phyloP scores from a whole-genome alignment of 1,139 yeast species.

The Pichia sp. region DNA sequence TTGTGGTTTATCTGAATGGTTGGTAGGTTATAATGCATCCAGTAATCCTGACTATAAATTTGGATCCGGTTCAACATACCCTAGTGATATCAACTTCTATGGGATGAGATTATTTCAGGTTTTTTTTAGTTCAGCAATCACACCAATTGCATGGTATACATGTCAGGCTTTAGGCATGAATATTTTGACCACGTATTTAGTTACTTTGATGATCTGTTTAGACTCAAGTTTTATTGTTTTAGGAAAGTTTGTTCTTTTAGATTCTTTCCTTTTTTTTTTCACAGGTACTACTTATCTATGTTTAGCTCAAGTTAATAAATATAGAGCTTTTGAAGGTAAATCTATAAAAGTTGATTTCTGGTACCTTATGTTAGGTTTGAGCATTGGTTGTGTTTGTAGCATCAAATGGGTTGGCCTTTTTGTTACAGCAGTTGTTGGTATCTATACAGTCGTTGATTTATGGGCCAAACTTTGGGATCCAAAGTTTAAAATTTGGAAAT shows the following conservation, averaged over 20 bases:
- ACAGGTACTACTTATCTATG: slow-evolving; percentile 58
- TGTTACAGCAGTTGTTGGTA: slow-evolving; percentile 75
- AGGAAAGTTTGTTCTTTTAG: slow-evolving; percentile 66
- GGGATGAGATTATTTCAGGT: slow-evolving; percentile 66
- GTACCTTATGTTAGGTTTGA: slow-evolving; percentile 65
- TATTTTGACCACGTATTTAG: slow-evolving; percentile 44
- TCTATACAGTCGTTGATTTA: slow-evolving; percentile 76
- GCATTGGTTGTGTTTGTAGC: slow-evolving; percentile 88
- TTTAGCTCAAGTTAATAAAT: slow-evolving; percentile 46
- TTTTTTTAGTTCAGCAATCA: slow-evolving; percentile 52
- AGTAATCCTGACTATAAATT: slow-evolving; percentile 50
- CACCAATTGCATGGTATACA: slow-evolving; percentile 61
- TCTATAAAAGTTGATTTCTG: slow-evolving; percentile 44
- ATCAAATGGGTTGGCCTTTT: slow-evolving; percentile 97
- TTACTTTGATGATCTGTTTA: slow-evolving; percentile 54
- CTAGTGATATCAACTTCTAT: slow-evolving; percentile 47
- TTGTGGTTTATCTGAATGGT: slow-evolving; percentile 59
- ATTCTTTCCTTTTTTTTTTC: slow-evolving; percentile 66
- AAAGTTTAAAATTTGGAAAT: slow-evolving; percentile 32
- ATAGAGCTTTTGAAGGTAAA: slow-evolving; percentile 38
- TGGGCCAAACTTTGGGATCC: slow-evolving; percentile 50
- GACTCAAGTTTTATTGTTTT: slow-evolving; percentile 63
- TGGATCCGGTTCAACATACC: slow-evolving; percentile 54
- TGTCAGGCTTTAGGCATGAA: slow-evolving; percentile 43
- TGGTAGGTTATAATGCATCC: slow-evolving; percentile 51